phyloP scores from a whole-genome alignment of 257 asterid species.

The Ballota nigra region DNA sequence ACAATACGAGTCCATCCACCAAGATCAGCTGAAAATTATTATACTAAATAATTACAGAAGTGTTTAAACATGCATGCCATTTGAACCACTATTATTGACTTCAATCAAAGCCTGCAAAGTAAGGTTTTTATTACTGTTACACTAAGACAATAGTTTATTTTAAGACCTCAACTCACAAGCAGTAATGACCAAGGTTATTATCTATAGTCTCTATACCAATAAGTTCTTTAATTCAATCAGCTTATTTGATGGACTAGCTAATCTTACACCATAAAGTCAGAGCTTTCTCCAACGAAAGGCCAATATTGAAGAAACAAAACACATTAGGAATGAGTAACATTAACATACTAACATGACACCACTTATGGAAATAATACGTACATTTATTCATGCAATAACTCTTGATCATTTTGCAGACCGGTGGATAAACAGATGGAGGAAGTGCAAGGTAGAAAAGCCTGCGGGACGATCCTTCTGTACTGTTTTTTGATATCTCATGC shows the following conservation, averaged over 20 bases:
- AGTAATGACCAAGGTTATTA: background rate
- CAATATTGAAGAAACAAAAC: background rate
- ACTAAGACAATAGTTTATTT: background rate
- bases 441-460: slow-evolving; percentile 97
- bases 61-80: slow-evolving; percentile 2
- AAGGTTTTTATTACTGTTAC: background rate
- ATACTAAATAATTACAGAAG: slow-evolving; percentile 15
- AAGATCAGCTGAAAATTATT: slow-evolving; percentile 66
- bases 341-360: background rate
- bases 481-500: slow-evolving; percentile 75
- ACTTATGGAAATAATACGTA: slow-evolving; percentile 28
- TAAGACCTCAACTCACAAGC: background rate
- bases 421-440: slow-evolving; percentile 99
- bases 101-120: background rate
- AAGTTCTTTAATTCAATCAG: background rate
- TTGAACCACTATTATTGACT: background rate
- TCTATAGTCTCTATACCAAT: background rate
- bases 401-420: slow-evolving; percentile 94
- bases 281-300: background rate
- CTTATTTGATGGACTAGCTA: background rate
- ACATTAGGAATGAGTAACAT: background rate
- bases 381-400: slow-evolving; percentile 65
- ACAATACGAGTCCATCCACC: slow-evolving; percentile 99
- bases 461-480: slow-evolving; percentile 73
- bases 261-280: background rate